Percentiles rank a stretch among this genome's conserved stretches.
Conservation (phyloP, 2,329 filamentous ascomycete genomes). For the Pseudogymnoascus pannorum region DNA sequence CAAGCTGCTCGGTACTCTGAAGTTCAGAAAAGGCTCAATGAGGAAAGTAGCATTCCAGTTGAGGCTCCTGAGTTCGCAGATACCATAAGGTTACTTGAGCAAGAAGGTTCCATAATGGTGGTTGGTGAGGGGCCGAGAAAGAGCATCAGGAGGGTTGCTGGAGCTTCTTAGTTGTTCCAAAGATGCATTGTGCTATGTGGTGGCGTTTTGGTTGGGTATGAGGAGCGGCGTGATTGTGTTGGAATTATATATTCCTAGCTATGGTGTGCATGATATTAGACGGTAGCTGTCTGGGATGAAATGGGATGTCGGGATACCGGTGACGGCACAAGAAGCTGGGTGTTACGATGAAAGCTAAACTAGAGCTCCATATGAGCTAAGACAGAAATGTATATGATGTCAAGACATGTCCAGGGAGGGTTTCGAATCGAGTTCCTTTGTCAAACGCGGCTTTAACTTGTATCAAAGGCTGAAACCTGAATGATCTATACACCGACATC, state of each 20-base stretch:
- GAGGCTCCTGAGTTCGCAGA: constrained; percentile 79
- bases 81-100: constrained; percentile 70
- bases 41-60: constrained; percentile 62
- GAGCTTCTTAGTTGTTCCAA: constrained; percentile 30
- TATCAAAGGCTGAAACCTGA: background rate
- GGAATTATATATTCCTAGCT: constrained; percentile 5
- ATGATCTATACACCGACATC: background rate
- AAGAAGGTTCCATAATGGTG: constrained; percentile 75
- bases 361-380: constrained; percentile 1
- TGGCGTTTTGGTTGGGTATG: constrained; percentile 7
- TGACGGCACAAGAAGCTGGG: background rate
- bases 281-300: background rate
- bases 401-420: background rate
- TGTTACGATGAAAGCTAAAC: background rate
- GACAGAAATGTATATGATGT: constrained; percentile 6
- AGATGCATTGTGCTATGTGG: background rate
- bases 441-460: background rate
- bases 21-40: constrained; percentile 62
- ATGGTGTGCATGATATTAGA: constrained; percentile 4
- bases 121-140: constrained; percentile 78
- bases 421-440: background rate
- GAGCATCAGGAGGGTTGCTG: constrained; percentile 69
- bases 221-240: background rate
- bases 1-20: constrained; percentile 72
- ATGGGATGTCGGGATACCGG: background rate